phyloP scores from a whole-genome alignment of 2,329 filamentous ascomycete genomes.

The Pseudophaeomoniella oleicola region DNA sequence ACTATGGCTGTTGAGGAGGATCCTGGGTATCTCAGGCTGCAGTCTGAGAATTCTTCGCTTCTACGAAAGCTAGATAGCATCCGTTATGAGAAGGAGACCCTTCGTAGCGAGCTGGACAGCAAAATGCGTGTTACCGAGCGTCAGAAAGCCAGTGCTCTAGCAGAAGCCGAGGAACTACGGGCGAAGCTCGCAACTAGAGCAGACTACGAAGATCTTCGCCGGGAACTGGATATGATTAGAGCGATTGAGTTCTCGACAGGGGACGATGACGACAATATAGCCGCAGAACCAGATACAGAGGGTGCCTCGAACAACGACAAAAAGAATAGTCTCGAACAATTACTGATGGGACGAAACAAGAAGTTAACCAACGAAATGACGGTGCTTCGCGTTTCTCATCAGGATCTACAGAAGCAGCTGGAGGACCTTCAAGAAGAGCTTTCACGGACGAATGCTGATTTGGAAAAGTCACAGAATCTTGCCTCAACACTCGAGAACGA shows the following conservation, averaged over 20 bases:
- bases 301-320: conserved; percentile 35
- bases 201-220: conserved; percentile 93
- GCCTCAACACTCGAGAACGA: conserved; percentile 88
- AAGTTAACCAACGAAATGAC: conserved; percentile 91
- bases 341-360: conserved; percentile 86
- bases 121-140: conserved; percentile 68
- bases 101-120: conserved; percentile 61
- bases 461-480: conserved; percentile 71
- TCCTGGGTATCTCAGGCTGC: conserved; percentile 70
- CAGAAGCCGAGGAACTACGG: conserved; percentile 68
- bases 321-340: conserved; percentile 75
- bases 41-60: conserved; percentile 85
- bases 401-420: conserved; percentile 71
- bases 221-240: conserved; percentile 89
- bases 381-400: conserved; percentile 80
- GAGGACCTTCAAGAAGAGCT: conserved; percentile 72
- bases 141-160: conserved; percentile 56
- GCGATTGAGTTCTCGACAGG: conserved; percentile 90
- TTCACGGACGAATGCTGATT: conserved; percentile 66
- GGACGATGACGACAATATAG: conserved; percentile 48
- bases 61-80: conserved; percentile 75
- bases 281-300: conserved; percentile 17
- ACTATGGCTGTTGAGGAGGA: conserved; percentile 66
- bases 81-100: conserved; percentile 68
- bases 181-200: conserved; percentile 74